Evolutionary conservation across 129 eudicot genomes (phyloP), one percentile per base, ranked within the genome.

Genomic region (Rutidosis leptorrhynchoides): DNA sequence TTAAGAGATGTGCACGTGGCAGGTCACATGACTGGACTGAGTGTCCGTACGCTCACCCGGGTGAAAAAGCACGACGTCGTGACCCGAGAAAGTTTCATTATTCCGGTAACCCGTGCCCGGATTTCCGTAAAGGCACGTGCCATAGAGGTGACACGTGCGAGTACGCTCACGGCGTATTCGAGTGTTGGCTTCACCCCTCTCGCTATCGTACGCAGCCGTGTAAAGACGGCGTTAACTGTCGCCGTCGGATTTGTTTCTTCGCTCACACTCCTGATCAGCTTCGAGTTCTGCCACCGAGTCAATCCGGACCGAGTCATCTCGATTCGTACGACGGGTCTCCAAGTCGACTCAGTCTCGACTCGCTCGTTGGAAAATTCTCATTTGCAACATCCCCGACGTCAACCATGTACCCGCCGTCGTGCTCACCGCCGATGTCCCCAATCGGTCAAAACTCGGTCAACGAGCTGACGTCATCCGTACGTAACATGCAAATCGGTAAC

Each of bases 1-100:
- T 93, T 8, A 63, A 79, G 77, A 74, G 78, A 40, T 93, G 99
- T 52, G 85, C 90, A 46, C 93, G 99, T 59, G 92, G 79, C 10
- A 75, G 95, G 86, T 89, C 99, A 28, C 99, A 93, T 65, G 99
- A 93, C 87, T 93, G 99, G 99, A 93, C 95, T 0, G 99, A 93
- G 77, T 93, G 99, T 72, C 99, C 99, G 63, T 93, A 67, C 83
- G 96, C 90, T 16, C 99, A 93, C 45, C 90, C 96, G 12, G 99
- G 96, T 0, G 99, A 93, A 68, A 93, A 93, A 37, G 99, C 99
- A 2, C 95, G 95, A 64, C 89, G 99, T 25, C 53, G 99, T 21
- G 99, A 93, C 17, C 96, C 96, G 0, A 78, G 95, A 23, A 81
- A 75, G 93, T 68, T 75, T 69, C 84, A 79, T 25, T 93, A 93